Conservation (phyloP, 345 rosid species). For the Firmiana major region DNA sequence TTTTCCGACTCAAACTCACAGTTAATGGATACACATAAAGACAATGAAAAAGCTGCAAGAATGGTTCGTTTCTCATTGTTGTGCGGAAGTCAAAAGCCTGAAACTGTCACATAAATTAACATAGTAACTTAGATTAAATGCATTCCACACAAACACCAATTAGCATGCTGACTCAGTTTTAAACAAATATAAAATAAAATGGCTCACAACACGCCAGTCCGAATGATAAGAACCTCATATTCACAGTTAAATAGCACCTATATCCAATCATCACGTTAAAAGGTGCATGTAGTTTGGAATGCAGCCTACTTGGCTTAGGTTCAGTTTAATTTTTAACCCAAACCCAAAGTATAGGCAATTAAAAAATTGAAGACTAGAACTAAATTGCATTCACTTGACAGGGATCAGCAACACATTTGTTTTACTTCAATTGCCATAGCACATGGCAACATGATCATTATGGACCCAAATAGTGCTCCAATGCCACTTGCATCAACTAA, state of each 20-base stretch:
- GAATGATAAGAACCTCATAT: neutral
- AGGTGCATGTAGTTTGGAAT: neutral
- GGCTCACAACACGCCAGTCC: neutral
- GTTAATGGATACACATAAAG: conserved; percentile 87
- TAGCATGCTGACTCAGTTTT: neutral
- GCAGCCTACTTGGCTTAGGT: neutral
- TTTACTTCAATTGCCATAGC: neutral
- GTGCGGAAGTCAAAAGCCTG: conserved; percentile 97
- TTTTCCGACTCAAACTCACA: conserved; percentile 87
- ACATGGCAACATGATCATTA: neutral
- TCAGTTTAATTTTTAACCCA: neutral
- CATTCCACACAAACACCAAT: neutral
- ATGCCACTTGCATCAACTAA: neutral
- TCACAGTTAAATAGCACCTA: neutral
- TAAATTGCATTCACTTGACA: neutral
- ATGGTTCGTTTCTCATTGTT: conserved; percentile 90
- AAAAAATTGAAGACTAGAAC: neutral
- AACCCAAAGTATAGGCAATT: neutral
- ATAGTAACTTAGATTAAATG: conserved; percentile 18
- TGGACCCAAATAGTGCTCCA: conserved; percentile 1
- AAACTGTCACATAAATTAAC: conserved; percentile 45
- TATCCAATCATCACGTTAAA: neutral
- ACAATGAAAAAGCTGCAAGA: conserved; percentile 93
- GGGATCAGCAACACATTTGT: neutral
- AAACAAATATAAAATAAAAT: neutral